These are phyloP conservation scores for Penicillium freii DNA, from an alignment of 2,329 filamentous ascomycete species.

Conservation along the genomic window DNA sequence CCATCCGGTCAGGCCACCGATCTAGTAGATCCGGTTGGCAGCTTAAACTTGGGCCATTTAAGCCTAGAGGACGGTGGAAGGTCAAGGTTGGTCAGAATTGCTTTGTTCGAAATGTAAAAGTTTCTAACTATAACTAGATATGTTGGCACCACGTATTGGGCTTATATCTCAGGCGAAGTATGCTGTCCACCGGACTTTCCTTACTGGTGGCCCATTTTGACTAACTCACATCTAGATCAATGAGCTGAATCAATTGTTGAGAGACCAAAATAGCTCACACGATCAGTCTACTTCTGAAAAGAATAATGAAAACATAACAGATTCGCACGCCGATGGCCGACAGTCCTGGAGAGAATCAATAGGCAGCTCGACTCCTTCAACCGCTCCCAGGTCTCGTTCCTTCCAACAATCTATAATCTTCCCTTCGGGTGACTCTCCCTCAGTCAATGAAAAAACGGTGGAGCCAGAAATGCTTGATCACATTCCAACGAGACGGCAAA, in stretches of 20 bases:
- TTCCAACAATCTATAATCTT: slow-evolving; percentile 41
- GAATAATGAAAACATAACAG: slow-evolving; percentile 23
- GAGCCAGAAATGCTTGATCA: slow-evolving; percentile 43
- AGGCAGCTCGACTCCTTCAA: slow-evolving; percentile 13
- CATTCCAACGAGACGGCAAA: slow-evolving; percentile 46
- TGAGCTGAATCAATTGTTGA: slow-evolving; percentile 45
- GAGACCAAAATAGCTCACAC: slow-evolving; percentile 42
- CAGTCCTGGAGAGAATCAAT: slow-evolving; percentile 24
- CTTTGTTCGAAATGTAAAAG: neutral
- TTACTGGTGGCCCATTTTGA: neutral
- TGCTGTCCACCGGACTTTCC: neutral
- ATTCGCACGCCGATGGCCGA: slow-evolving; percentile 16
- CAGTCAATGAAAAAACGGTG: slow-evolving; percentile 32
- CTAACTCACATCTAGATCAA: slow-evolving; percentile 35
- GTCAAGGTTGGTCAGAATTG: slow-evolving; percentile 23
- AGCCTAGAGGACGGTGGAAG: slow-evolving; percentile 45
- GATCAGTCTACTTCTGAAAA: slow-evolving; percentile 23
- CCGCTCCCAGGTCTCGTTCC: slow-evolving; percentile 23
- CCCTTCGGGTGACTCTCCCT: slow-evolving; percentile 38
- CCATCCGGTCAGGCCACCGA: slow-evolving; percentile 43
- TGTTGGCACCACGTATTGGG: slow-evolving; percentile 48
- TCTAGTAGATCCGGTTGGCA: slow-evolving; percentile 43
- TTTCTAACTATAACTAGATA: slow-evolving; percentile 34
- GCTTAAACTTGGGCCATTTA: slow-evolving; percentile 42
- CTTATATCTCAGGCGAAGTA: slow-evolving; percentile 47